Evolutionary conservation across 371 early-diverging fungal species (phyloP).

Genomic region (Cladochytrium tenue): DNA sequence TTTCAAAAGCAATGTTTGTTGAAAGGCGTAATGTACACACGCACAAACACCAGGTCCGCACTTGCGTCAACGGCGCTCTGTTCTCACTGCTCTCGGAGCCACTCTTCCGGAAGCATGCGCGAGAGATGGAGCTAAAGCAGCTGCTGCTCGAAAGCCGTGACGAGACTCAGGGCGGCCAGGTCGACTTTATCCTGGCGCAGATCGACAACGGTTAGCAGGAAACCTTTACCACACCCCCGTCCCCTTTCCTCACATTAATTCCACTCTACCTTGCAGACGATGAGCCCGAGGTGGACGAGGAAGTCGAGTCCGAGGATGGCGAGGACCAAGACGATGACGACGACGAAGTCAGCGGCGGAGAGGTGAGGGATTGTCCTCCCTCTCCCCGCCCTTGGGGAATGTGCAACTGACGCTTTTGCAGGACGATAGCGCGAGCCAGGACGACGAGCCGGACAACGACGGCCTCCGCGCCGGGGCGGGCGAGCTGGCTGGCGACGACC

Average conservation of each 20-base stretch:
- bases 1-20: too few relatives aligned
- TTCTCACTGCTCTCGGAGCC: conserved; percentile 43
- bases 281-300: conserved; percentile 16
- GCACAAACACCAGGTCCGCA: conserved; percentile 48
- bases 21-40: too few relatives aligned
- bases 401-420: neutral
- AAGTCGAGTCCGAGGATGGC: conserved; percentile 33
- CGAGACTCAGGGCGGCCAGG: conserved; percentile 14
- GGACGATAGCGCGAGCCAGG: neutral
- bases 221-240: neutral
- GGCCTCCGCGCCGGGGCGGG: neutral
- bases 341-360: neutral
- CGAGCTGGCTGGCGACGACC: neutral
- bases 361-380: too few relatives aligned
- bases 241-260: neutral
- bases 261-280: conserved; percentile 12
- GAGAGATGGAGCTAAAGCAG: conserved; percentile 24
- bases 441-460: neutral
- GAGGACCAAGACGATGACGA: conserved; percentile 37
- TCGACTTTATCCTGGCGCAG: conserved; percentile 18
- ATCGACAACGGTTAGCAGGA: neutral
- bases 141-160: neutral
- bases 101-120: conserved; percentile 31
- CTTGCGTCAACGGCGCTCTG: conserved; percentile 51
- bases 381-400: neutral